Evolutionary conservation across 2,329 filamentous ascomycete genomes (phyloP), one percentile per base, ranked within the genome.

Genomic region (Colletotrichum tofieldiae): DNA sequence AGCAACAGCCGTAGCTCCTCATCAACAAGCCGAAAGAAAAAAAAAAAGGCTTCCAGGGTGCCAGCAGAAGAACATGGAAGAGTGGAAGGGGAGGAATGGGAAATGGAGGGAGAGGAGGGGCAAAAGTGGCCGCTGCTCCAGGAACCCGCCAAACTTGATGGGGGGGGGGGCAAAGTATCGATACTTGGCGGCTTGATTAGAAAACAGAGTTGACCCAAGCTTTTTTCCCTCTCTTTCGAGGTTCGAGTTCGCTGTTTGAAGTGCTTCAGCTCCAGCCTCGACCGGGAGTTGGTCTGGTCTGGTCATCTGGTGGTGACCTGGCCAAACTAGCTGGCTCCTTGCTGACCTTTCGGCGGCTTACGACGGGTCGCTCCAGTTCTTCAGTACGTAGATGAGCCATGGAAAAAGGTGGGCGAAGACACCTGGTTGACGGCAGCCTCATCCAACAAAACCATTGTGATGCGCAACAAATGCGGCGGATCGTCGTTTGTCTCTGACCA

Each of bases 391-490:
- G 65, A 47, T 18, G 59, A 39, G 14, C 63, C 45, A 37, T 35
- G 23, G 41, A 51, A 59, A 63, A 67, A 55, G 43, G 59, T 63
- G 59, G 58, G 20, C 20, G 52, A 59, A 37, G 41, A 16, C 29
- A 14, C 32, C 41, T 32, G 52, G 59, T 49, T 51, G 54, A 45
- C 35, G 39, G 64, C 37, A 37, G 56, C 41, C 45, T 62, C 39
- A 69, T 45, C 32, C 70, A 70, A 65, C 65, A 65, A 72, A 41
- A 64, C 54, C 47, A 72, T 65, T 59, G 66, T 65, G 70, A 72
- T 72, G 60, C 29, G 39, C 65, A 69, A 55, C 52, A 65, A 26
- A 54, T 32, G 63, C 39, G 29, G 52, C 65, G 47, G 60, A 72
- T 54, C 65, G 47, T 45, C 52, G 54, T 32, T 39, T 59, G 65